Percentiles rank a stretch among this genome's conserved stretches.
These are phyloP conservation scores for Aureobasidium uvarum DNA, from an alignment of 2,329 filamentous ascomycete genomes.

Conservation along the genomic window DNA sequence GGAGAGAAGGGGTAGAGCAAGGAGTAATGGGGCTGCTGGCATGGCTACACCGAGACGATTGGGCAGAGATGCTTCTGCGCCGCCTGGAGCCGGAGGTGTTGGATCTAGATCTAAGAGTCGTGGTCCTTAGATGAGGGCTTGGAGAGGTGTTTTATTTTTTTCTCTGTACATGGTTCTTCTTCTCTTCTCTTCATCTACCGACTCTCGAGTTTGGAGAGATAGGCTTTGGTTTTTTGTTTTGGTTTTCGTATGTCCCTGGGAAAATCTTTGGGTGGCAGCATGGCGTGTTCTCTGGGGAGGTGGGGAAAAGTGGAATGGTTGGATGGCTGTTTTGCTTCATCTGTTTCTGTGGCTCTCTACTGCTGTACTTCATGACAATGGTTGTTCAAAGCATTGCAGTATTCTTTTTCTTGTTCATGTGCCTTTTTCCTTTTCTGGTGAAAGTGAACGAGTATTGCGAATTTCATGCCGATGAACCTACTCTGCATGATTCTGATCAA, in stretches of 20 bases:
- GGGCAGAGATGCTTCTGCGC: slow-evolving; percentile 17
- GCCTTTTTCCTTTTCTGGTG: too few relatives aligned
- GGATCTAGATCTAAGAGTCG: slow-evolving; percentile 17
- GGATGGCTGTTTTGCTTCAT: not conserved
- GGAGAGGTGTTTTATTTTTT: not conserved
- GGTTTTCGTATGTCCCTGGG: not conserved
- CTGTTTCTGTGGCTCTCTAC: too few relatives aligned
- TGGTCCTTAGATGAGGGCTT: not conserved
- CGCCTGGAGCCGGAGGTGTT: not conserved
- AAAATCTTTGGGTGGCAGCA: not conserved
- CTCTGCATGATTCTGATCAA: too few relatives aligned
- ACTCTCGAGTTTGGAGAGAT: not conserved
- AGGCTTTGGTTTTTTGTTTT: not conserved
- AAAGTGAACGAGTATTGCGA: too few relatives aligned
- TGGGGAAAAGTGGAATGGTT: not conserved
- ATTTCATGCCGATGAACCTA: too few relatives aligned
- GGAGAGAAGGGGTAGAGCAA: slow-evolving; percentile 67
- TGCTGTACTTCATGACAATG: slow-evolving; percentile 5
- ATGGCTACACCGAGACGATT: slow-evolving; percentile 12
- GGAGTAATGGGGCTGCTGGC: slow-evolving; percentile 46
- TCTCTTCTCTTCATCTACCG: not conserved
- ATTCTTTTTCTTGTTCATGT: not conserved
- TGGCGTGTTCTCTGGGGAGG: not conserved
- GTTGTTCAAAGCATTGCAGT: not conserved
- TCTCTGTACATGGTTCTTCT: slow-evolving; percentile 4